Conservation (phyloP, 1,284 basidiomycete genomes). For the Rhodotorula sp. region DNA sequence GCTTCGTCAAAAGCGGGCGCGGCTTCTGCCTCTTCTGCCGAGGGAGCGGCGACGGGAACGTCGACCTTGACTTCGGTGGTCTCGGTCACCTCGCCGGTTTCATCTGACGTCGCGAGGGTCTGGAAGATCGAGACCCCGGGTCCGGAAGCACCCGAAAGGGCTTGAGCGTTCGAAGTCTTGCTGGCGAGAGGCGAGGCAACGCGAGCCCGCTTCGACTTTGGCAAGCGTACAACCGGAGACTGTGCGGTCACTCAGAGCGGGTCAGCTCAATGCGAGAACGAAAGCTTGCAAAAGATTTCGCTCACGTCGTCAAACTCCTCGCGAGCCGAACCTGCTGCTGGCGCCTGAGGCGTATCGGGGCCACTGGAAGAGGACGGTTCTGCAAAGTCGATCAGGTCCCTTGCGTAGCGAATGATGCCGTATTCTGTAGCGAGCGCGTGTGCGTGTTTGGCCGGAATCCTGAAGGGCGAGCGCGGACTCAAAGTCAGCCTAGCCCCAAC, state of each 20-base stretch:
- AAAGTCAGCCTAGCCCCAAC: no score
- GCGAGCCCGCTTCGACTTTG: constrained; percentile 37
- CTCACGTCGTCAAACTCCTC: constrained; percentile 26
- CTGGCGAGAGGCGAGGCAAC: constrained; percentile 28
- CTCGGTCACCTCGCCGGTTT: constrained; percentile 36
- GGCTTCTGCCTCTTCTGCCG: constrained; percentile 9
- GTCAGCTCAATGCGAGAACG: rapidly evolving
- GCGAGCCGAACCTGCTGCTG: background rate
- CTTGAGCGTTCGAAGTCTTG: constrained; percentile 8
- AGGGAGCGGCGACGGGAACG: constrained; percentile 31
- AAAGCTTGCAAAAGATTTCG: background rate
- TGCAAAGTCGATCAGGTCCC: constrained; percentile 35
- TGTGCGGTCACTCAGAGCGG: background rate
- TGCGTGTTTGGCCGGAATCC: constrained; percentile 41
- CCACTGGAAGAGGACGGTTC: background rate
- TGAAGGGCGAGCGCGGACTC: background rate
- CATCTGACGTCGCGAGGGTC: constrained; percentile 27
- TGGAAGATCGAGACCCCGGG: constrained; percentile 43
- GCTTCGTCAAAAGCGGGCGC: constrained; percentile 31
- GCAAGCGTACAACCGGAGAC: constrained; percentile 33
- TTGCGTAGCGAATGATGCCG: constrained; percentile 37
- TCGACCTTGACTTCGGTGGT: constrained; percentile 40
- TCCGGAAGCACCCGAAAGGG: constrained; percentile 33
- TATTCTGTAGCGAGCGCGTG: constrained; percentile 41
- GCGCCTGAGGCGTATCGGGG: constrained; percentile 6